phyloP scores from a whole-genome alignment of 306 rosid species.

The Cucurbita argyrosperma region DNA sequence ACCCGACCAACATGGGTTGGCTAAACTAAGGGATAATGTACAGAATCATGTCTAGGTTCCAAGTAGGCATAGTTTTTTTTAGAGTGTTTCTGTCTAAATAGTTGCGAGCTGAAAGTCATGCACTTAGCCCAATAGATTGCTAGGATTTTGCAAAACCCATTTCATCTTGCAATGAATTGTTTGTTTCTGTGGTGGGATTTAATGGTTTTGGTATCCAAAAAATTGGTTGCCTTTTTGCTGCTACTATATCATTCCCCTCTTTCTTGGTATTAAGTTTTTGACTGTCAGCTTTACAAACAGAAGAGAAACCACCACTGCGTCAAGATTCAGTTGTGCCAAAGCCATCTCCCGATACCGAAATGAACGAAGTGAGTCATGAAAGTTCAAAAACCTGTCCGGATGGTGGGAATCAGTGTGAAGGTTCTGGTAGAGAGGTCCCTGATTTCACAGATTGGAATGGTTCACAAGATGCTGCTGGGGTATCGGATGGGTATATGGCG shows the following conservation, averaged over 20 bases:
- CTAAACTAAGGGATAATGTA: too few species aligned
- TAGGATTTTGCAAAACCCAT: neutral
- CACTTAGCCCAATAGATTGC: neutral
- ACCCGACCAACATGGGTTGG: too few species aligned
- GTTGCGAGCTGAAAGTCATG: too few species aligned
- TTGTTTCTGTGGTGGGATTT: neutral
- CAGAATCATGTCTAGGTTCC: too few species aligned
- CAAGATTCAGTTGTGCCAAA: conserved; percentile 27
- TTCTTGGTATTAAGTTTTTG: neutral
- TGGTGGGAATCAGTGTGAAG: conserved; percentile 23
- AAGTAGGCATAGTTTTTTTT: too few species aligned
- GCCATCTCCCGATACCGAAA: conserved; percentile 34
- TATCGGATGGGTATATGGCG: conserved; percentile 34
- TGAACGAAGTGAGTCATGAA: conserved; percentile 10
- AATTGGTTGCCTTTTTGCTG: neutral
- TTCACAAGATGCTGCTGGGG: conserved; percentile 19
- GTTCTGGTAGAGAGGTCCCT: conserved; percentile 25
- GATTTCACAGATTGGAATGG: conserved; percentile 19
- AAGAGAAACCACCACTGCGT: conserved; percentile 32
- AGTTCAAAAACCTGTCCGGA: conserved; percentile 17
- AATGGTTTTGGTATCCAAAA: neutral
- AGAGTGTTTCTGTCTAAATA: too few species aligned
- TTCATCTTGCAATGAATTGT: neutral
- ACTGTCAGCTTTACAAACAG: conserved; percentile 22
- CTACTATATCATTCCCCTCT: neutral